Percentiles rank a stretch among this genome's conserved stretches.
Evolutionary conservation across 2,329 filamentous ascomycete genomes (phyloP).

Genomic region (Colletotrichum sp.): DNA sequence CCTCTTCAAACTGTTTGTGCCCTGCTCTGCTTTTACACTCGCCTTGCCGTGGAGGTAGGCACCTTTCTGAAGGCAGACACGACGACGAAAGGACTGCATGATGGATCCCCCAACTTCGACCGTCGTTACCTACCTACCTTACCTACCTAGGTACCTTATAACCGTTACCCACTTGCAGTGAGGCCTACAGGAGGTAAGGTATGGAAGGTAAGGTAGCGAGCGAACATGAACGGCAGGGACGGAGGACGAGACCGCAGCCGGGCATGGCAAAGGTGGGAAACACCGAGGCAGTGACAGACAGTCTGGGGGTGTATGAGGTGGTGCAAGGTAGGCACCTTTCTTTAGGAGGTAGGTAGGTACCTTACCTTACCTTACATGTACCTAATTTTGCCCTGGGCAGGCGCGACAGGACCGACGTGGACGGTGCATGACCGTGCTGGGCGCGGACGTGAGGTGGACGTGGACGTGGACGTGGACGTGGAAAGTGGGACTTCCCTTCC

Average conservation of each 20-base stretch:
- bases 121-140: neutral
- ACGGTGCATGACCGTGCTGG: neutral
- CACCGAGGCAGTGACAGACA: neutral
- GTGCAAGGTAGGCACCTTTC: neutral
- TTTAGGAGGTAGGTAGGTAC: no score
- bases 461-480: neutral
- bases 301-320: neutral
- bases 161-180: neutral
- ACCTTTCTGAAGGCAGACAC: neutral
- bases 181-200: neutral
- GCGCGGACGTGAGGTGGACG: neutral
- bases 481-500: conserved; percentile 8
- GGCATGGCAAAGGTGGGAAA: neutral
- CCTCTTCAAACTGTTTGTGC: neutral
- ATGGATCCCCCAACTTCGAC: neutral
- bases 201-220: neutral
- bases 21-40: neutral
- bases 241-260: neutral
- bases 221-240: neutral
- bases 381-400: neutral
- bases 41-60: neutral
- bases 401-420: neutral
- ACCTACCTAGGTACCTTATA: neutral
- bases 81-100: neutral
- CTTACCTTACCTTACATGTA: neutral